These are phyloP conservation scores for Fraxinus xanthoxyloides DNA, from an alignment of 305 asterid species.

Conservation along the genomic window DNA sequence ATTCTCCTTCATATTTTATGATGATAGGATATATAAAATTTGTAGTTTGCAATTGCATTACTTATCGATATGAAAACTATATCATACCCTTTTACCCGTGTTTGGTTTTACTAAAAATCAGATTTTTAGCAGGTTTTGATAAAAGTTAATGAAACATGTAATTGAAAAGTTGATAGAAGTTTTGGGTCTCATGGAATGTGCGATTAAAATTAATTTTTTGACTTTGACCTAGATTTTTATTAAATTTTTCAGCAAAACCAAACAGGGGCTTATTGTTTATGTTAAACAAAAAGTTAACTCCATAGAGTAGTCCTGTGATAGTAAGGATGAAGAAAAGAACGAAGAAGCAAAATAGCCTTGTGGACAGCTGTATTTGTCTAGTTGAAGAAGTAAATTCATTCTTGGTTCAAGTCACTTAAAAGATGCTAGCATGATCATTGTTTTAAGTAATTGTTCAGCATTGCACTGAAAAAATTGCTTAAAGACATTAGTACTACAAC, in stretches of 20 bases:
- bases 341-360: background rate
- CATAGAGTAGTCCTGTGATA: background rate
- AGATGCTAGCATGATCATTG: background rate
- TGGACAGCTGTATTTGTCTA: background rate
- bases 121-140: background rate
- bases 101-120: background rate
- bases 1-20: background rate
- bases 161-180: background rate
- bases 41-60: background rate
- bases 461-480: background rate
- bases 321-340: background rate
- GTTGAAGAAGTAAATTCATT: background rate
- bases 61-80: background rate
- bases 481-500: background rate
- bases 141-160: background rate
- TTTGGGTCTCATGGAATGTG: background rate
- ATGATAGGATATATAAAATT: background rate
- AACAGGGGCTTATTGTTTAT: background rate
- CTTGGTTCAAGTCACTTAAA: background rate
- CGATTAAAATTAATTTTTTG: too few relatives aligned
- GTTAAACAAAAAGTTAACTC: background rate
- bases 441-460: background rate
- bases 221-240: background rate
- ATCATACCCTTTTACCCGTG: background rate
- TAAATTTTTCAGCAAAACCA: background rate